Evolutionary conservation across 805 yeast genomes (phyloP), one percentile per base, ranked within the genome.

Genomic region (Lipomyces yamanashiensis): DNA sequence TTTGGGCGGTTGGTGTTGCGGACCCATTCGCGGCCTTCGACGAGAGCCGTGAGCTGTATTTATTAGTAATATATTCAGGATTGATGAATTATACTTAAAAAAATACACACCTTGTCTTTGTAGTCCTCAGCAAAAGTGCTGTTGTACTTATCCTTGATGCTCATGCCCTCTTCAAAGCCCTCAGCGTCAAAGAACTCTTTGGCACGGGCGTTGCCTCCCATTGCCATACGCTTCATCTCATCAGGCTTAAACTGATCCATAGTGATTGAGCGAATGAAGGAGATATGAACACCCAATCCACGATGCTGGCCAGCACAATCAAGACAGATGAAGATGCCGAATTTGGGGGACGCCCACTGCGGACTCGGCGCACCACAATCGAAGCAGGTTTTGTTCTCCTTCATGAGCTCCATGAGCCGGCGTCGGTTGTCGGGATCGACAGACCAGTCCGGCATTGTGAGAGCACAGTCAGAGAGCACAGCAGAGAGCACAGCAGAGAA

Each of bases 261-360:
- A 7, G 98, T 95, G 71, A 95, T 92, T 34, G 96, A 89, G 74
- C 99, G 83, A 43, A 95, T 98, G 79, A 95, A 95, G 48, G 98
- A 92, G 62, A 95, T 87, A 75, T 95, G 99, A 49, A 95, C 99
- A 45, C 99, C 99, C 54, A 95, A 80, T 12, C 98, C 96, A 76
- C 82, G 76, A 76, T 95, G 99, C 61, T 88, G 81, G 52, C 99
- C 99, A 19, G 99, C 99, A 80, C 99, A 95, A 75, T 95, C 99
- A 47, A 95, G 83, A 77, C 99, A 95, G 74, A 95, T 93, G 77
- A 92, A 95, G 65, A 95, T 89, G 64, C 99, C 99, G 78, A 93
- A 92, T 77, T 95, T 95, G 43, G 98, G 98, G 13, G 97, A 91
- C 1, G 98, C 98, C 99, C 99, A 95, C 76, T 95, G 99, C 9